Conservation (phyloP, 192 early-diverging fungal species). For the Pilaira anomala region DNA sequence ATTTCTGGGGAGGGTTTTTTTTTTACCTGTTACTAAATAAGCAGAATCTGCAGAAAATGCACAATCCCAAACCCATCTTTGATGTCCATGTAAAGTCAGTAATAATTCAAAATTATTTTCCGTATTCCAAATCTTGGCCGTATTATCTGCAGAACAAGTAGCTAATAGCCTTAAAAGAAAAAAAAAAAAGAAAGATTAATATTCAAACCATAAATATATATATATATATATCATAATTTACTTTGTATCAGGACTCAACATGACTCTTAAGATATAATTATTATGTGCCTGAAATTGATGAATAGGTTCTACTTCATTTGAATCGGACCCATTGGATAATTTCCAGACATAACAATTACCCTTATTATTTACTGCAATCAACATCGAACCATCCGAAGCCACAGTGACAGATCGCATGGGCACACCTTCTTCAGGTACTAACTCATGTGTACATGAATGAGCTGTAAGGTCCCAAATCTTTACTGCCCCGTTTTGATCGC, state of each 20-base stretch:
- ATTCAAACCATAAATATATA: not conserved
- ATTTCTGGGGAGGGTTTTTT: too few species aligned
- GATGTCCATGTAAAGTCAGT: conserved; percentile 77
- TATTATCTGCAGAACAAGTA: conserved; percentile 84
- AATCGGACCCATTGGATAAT: conserved; percentile 62
- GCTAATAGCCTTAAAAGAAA: conserved; percentile 57
- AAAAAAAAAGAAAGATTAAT: not conserved
- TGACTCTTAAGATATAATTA: conserved; percentile 79
- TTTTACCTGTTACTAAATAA: conserved; percentile 74
- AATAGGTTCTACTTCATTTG: conserved; percentile 63
- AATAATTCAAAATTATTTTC: conserved; percentile 63
- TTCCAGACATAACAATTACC: conserved; percentile 64
- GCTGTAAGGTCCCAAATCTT: conserved; percentile 69
- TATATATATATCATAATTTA: conserved; percentile 27
- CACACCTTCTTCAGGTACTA: conserved; percentile 75
- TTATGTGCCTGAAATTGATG: conserved; percentile 73
- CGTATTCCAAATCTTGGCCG: conserved; percentile 80
- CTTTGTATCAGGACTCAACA: conserved; percentile 81
- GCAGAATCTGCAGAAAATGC: conserved; percentile 90
- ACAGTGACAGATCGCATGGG: conserved; percentile 80
- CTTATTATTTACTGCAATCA: conserved; percentile 87
- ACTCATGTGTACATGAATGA: conserved; percentile 59
- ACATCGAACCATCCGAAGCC: conserved; percentile 73
- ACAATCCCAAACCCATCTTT: conserved; percentile 92
- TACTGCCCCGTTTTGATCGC: conserved; percentile 75